Evolutionary conservation across 352 stramenopile genomes (phyloP), one percentile per base, ranked within the genome.

Genomic region (Globisporangium mamillatum): DNA sequence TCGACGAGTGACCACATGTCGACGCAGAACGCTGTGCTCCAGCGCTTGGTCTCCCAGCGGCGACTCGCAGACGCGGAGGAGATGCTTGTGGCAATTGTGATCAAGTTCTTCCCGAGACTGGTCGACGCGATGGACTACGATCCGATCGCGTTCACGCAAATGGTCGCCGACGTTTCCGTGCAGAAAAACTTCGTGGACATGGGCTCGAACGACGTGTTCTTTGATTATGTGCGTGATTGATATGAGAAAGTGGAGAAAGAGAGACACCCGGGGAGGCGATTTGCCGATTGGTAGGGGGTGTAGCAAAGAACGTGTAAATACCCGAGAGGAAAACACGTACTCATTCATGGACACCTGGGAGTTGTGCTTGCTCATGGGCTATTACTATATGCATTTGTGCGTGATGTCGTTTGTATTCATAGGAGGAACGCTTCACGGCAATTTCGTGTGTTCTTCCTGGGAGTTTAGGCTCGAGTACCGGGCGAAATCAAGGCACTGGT

Each of bases 101-200:
- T 88, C 32, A 78, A 79, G 24, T 79, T 85, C 60, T 93, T 92
- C 58, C 80, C 86, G 22, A 67, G 73, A 12, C 79, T 94, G 4
- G 76, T 92, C 18, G 87, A 94, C 60, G 87, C 85, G 18, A 91
- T 93, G 80, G 87, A 94, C 50, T 86, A 90, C 72, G 87, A 94
- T 57, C 84, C 84, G 24, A 60, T 89, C 22, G 75, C 82, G 41
- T 92, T 94, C 67, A 84, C 86, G 36, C 77, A 87, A 36, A 79
- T 91, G 59, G 86, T 94, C 56, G 81, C 77, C 7, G 78, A 75
- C 25, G 74, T 73, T 36, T 61, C 62, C 12, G 44, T 56, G 62
- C 44, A 41, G 55, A 44, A 57, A 12, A 53, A 64, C 4, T 27
- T 41, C 20, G 34, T 12, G 7, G 60, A 20, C 3, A 32, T 36